phyloP scores from a whole-genome alignment of 768 basidiomycete genomes.

The Russula griseocarnosa region DNA sequence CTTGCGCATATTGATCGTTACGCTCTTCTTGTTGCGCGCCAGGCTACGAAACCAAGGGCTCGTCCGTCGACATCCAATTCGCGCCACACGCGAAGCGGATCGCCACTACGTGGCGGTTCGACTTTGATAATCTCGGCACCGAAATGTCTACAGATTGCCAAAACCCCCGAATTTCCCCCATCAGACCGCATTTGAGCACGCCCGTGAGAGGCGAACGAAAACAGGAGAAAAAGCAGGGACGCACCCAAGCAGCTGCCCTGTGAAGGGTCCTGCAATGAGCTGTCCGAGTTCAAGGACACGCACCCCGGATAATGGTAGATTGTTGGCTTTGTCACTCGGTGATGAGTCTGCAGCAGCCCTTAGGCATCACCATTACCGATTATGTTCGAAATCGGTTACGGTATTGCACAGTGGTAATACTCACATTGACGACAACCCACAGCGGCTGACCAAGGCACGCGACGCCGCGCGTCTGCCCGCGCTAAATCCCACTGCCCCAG shows the following conservation, averaged over 20 bases:
- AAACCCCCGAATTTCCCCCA: not conserved
- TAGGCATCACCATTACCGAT: not conserved
- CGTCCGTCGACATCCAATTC: conserved; percentile 64
- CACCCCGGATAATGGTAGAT: conserved; percentile 44
- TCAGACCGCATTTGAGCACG: not conserved
- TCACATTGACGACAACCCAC: not conserved
- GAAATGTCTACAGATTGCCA: not conserved
- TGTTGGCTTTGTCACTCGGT: not conserved
- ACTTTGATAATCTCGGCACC: conserved; percentile 70
- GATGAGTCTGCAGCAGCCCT: conserved; percentile 3
- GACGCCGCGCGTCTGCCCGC: not conserved
- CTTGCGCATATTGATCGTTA: conserved; percentile 60
- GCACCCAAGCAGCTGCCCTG: conserved; percentile 67
- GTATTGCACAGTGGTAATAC: not conserved
- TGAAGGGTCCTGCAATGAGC: conserved; percentile 68
- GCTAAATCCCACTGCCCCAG: not conserved
- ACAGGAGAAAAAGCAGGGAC: conserved; percentile 5
- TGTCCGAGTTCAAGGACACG: conserved; percentile 68
- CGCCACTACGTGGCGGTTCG: conserved; percentile 58
- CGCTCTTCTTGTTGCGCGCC: conserved; percentile 69
- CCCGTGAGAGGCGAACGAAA: not conserved
- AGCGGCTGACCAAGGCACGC: not conserved
- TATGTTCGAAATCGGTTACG: not conserved
- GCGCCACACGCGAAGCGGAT: conserved; percentile 66
- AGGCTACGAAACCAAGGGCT: conserved; percentile 75